Percentiles rank a stretch among this genome's conserved stretches.
These are phyloP conservation scores for Primulina huaijiensis DNA, from an alignment of 257 asterid species.

Conservation along the genomic window DNA sequence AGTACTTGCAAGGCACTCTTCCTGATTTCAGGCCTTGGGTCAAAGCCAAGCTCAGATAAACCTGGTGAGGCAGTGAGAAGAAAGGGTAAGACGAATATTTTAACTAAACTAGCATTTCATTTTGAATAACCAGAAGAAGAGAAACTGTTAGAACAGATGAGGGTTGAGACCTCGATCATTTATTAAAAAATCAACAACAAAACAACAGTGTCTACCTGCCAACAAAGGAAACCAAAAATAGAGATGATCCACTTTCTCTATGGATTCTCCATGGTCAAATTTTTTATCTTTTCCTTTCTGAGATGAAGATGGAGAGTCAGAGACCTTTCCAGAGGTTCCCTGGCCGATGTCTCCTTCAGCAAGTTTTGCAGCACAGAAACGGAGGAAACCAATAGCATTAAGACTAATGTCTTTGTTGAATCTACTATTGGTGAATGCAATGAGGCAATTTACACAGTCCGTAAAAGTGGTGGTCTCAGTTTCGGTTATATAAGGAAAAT, in stretches of 20 bases:
- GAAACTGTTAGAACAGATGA: slow-evolving; percentile 18
- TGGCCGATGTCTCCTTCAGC: slow-evolving; percentile 90
- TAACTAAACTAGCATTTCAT: slow-evolving; percentile 9
- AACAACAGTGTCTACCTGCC: slow-evolving; percentile 60
- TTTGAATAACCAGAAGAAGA: slow-evolving; percentile 13
- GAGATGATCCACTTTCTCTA: slow-evolving; percentile 80
- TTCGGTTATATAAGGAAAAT: slow-evolving; percentile 95
- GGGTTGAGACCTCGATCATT: slow-evolving; percentile 7
- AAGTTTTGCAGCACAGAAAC: slow-evolving; percentile 91
- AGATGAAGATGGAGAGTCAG: slow-evolving; percentile 54
- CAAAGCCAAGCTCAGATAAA: slow-evolving; percentile 95
- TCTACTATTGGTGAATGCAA: slow-evolving; percentile 93
- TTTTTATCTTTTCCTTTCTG: slow-evolving; percentile 61
- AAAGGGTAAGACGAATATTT: slow-evolving; percentile 20
- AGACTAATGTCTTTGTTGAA: slow-evolving; percentile 94
- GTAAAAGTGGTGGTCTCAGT: slow-evolving; percentile 97
- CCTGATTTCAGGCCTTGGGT: slow-evolving; percentile 92
- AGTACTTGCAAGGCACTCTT: slow-evolving; percentile 90
- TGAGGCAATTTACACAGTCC: slow-evolving; percentile 90
- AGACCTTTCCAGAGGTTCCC: slow-evolving; percentile 46
- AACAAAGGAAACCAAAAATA: slow-evolving; percentile 96
- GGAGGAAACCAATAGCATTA: slow-evolving; percentile 94
- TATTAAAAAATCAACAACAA: slow-evolving; percentile 17
- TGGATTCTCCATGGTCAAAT: slow-evolving; percentile 56
- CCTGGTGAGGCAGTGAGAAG: slow-evolving; percentile 48